Conservation (phyloP, 192 early-diverging fungal species). For the Physocladia obscura region DNA sequence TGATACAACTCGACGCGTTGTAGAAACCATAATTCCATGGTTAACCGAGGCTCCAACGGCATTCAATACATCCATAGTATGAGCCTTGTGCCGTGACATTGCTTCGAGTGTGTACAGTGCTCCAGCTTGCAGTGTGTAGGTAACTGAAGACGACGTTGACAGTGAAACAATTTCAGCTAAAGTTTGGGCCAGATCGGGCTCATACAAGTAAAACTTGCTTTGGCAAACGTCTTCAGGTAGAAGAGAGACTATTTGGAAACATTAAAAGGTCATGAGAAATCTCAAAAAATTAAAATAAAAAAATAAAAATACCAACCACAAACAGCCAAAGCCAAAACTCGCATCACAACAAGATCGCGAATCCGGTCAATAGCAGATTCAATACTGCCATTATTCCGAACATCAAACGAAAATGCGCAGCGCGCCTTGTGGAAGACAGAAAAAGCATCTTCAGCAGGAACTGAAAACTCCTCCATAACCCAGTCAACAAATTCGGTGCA, state of each 20-base stretch:
- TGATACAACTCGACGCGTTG: slow-evolving; percentile 71
- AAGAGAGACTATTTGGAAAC: slow-evolving; percentile 6
- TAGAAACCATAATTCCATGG: slow-evolving; percentile 85
- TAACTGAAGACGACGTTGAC: slow-evolving; percentile 14
- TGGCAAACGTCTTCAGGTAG: slow-evolving; percentile 23
- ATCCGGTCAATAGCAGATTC: too few species aligned
- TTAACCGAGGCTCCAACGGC: slow-evolving; percentile 90
- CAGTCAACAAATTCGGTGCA: slow-evolving; percentile 57
- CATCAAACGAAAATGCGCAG: slow-evolving; percentile 67
- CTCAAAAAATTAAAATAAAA: too few species aligned
- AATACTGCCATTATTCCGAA: too few species aligned
- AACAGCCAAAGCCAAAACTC: slow-evolving; percentile 77
- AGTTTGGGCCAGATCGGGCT: slow-evolving; percentile 80
- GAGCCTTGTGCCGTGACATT: slow-evolving; percentile 74
- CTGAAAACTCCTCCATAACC: slow-evolving; percentile 64
- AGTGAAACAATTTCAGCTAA: slow-evolving; percentile 72
- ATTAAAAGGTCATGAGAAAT: not conserved
- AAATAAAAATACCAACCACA: slow-evolving; percentile 59
- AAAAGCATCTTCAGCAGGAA: slow-evolving; percentile 74
- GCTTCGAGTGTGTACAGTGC: slow-evolving; percentile 81
- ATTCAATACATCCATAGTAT: slow-evolving; percentile 75
- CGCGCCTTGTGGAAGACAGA: slow-evolving; percentile 78
- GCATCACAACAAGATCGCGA: slow-evolving; percentile 63
- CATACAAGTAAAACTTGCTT: slow-evolving; percentile 79
- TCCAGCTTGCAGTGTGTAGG: slow-evolving; percentile 72